Conservation (phyloP, 2,329 filamentous ascomycete species). For the Beauveria varroae region DNA sequence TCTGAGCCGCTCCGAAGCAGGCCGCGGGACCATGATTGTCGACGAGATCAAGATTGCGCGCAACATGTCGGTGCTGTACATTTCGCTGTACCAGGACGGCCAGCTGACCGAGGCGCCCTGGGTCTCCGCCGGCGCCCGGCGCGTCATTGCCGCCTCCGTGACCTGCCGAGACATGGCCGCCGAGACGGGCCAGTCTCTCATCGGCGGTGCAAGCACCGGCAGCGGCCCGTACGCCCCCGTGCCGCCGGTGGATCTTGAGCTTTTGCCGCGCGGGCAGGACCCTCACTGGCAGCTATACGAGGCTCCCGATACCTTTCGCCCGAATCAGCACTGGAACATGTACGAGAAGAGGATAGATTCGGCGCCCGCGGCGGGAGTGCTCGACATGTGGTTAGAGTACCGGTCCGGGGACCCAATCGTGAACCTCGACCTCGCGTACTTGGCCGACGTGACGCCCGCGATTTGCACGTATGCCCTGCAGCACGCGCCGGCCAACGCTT, state of each 20-base stretch:
- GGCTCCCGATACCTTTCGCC: constrained; percentile 10
- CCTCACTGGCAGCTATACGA: constrained; percentile 20
- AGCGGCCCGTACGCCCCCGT: constrained; percentile 11
- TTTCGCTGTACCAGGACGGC: constrained; percentile 33
- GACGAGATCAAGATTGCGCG: constrained; percentile 35
- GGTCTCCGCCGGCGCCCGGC: constrained; percentile 25
- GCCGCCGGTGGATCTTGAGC: constrained; percentile 20
- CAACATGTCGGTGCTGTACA: constrained; percentile 33
- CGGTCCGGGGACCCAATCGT: neutral
- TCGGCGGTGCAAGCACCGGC: constrained; percentile 13
- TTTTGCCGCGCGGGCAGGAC: constrained; percentile 19
- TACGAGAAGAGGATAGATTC: constrained; percentile 19
- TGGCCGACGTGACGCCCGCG: constrained; percentile 3
- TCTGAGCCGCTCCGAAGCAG: constrained; percentile 29
- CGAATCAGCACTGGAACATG: constrained; percentile 22
- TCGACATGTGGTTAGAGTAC: constrained; percentile 17
- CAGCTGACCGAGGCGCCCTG: constrained; percentile 27
- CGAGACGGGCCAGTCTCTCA: constrained; percentile 25
- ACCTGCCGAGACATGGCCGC: constrained; percentile 27
- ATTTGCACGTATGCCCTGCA: neutral
- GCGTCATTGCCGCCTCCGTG: constrained; percentile 30
- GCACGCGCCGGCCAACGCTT: neutral
- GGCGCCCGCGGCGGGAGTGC: constrained; percentile 6
- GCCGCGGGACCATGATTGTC: constrained; percentile 30
- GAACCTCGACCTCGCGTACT: constrained; percentile 1